These are phyloP conservation scores for Leucocoprinus birnbaumii DNA, from an alignment of 768 basidiomycete species.

Conservation along the genomic window DNA sequence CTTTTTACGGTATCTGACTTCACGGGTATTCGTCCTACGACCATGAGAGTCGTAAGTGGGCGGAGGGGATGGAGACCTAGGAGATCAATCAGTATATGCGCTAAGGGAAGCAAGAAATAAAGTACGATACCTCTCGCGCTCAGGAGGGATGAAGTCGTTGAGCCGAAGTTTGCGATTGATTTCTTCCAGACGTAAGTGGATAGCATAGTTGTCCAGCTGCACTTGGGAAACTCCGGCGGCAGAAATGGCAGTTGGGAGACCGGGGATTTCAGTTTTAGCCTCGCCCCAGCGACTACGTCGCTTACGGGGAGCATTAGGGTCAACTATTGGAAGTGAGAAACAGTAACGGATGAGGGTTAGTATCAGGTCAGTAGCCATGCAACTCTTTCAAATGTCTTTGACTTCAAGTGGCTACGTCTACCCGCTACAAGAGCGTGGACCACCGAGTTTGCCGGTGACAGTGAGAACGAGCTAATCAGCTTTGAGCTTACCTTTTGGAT, in stretches of 20 bases:
- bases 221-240: slow-evolving; percentile 92
- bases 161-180: slow-evolving; percentile 92
- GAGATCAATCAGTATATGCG: slow-evolving; percentile 24
- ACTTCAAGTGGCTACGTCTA: slow-evolving; percentile 25
- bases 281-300: slow-evolving; percentile 98
- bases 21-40: slow-evolving; percentile 96
- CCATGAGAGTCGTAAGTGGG: slow-evolving; percentile 98
- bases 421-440: slow-evolving; percentile 26
- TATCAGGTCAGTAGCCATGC: slow-evolving; percentile 22
- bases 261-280: slow-evolving; percentile 86
- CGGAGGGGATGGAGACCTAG: slow-evolving; percentile 91
- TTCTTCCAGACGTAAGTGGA: slow-evolving; percentile 93
- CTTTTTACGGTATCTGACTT: slow-evolving; percentile 97
- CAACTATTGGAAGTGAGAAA: slow-evolving; percentile 56
- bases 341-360: slow-evolving; percentile 56
- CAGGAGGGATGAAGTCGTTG: slow-evolving; percentile 95
- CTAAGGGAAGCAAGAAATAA: not conserved
- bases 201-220: slow-evolving; percentile 97
- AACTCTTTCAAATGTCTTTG: slow-evolving; percentile 28
- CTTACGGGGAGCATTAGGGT: slow-evolving; percentile 87
- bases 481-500: slow-evolving; percentile 72
- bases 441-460: slow-evolving; percentile 28
- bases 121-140: slow-evolving; percentile 75
- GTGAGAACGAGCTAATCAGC: slow-evolving; percentile 17
- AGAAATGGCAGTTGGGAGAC: slow-evolving; percentile 91